Base-by-base conservation (phyloP, 495 filamentous ascomycete species). In the Penicillium nucicola region DNA sequence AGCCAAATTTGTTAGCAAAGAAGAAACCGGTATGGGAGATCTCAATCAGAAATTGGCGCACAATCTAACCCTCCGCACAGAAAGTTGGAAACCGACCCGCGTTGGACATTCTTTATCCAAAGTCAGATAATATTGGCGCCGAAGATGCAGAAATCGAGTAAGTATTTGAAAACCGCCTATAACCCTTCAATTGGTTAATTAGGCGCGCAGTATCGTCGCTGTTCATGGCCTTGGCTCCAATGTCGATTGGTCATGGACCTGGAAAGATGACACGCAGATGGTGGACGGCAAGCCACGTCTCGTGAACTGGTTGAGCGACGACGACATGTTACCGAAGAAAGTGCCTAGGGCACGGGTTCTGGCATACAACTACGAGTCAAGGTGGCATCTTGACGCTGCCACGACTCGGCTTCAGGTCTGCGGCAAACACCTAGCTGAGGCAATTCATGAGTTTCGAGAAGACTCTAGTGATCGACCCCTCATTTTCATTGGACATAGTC, bases 241-340 rank as follows among this genome's bases (percentile, higher is more conserved):
- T 17, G 42, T 32, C 13, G 42, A 45, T 34, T 45, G 42, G 42
- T 45, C 42, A 23, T 45, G 42, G 42, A 34, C 42, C 12, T 45
- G 42, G 42, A 45, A 45, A 18, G 42, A 45, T n/a, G 42, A 45
- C 5, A 45, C 30, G 8, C 8, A 9, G 14, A 28, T 22, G 2
- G 10, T 17, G 13, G 19, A 45, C 34, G 42, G 42, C 4, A 34
- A 45, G 42, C 42, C 42, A 5, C 42, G 42, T 11, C 30, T 45
- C 13, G 42, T 45, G 9, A 45, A 45, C 18, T 45, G 42, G 42
- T 32, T 45, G 17, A 45, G 34, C 9, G 42, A 45, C 30, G 23
- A 15, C 12, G 8, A 45, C 42, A 45, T 45, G 42, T n/a, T 45
- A 31, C 42, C 42, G 12, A 18, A 22, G 1, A 32, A 34, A 11